Conservation (phyloP, 805 yeast species). For the Candida ascalaphidarum region DNA sequence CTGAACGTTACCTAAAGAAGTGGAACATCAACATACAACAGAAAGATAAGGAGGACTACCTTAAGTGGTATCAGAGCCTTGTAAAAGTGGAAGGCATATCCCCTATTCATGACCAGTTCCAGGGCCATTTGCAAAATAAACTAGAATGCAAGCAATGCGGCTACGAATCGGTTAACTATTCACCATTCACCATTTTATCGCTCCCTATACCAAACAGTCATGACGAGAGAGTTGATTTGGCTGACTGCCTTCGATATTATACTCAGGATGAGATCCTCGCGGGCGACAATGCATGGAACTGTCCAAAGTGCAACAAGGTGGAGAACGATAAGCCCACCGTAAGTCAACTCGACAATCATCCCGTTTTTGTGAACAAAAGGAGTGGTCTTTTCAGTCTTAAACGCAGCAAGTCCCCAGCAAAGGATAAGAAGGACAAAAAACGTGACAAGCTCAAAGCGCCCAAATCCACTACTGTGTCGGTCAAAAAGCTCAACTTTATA, state of each 20-base stretch:
- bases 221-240: constrained; percentile 33
- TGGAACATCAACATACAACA: constrained; percentile 24
- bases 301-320: constrained; percentile 55
- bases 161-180: constrained; percentile 47
- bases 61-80: constrained; percentile 50
- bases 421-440: constrained; percentile 7
- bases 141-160: constrained; percentile 61
- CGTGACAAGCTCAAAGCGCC: constrained; percentile 1
- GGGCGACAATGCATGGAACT: constrained; percentile 81
- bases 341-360: constrained; percentile 21
- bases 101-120: constrained; percentile 58
- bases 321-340: constrained; percentile 7
- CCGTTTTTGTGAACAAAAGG: constrained; percentile 28
- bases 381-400: constrained; percentile 25
- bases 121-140: constrained; percentile 64
- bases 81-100: constrained; percentile 53
- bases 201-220: constrained; percentile 46
- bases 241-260: constrained; percentile 57
- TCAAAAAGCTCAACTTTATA: constrained; percentile 20
- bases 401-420: constrained; percentile 27
- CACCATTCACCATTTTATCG: constrained; percentile 55
- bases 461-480: constrained; percentile 4
- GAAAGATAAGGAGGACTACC: constrained; percentile 41
- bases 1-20: constrained; percentile 16
- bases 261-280: constrained; percentile 55